A percentile compares a stretch with the other conserved stretches of the same genome.
These are phyloP conservation scores for Wallemia ichthyophaga DNA, from an alignment of 1,284 basidiomycete species.

Conservation along the genomic window DNA sequence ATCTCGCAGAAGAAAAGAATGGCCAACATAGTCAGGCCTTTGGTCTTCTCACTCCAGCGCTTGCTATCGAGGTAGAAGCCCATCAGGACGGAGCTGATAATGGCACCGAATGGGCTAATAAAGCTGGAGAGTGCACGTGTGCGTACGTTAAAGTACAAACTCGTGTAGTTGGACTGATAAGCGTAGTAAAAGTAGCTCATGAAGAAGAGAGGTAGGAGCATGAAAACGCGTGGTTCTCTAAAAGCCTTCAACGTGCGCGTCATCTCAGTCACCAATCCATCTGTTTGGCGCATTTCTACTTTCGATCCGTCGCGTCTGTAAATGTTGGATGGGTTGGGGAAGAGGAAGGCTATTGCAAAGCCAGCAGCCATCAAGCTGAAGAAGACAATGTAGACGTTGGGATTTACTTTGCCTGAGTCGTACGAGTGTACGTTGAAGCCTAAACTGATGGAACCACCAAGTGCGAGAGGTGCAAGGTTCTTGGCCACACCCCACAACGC, in stretches of 20 bases:
- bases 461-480: constrained; percentile 10
- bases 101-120: constrained; percentile 5
- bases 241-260: constrained; percentile 8
- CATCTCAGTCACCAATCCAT: constrained; percentile 7
- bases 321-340: constrained; percentile 5
- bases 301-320: constrained; percentile 9
- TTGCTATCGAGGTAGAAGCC: constrained; percentile 9
- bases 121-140: constrained; percentile 11
- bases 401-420: constrained; percentile 2
- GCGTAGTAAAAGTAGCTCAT: constrained; percentile 6
- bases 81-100: background rate
- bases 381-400: constrained; percentile 9
- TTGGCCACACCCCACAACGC: constrained; percentile 12
- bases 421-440: constrained; percentile 9
- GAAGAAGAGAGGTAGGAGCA: constrained; percentile 11
- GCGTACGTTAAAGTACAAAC: constrained; percentile 11
- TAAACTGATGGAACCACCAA: constrained; percentile 14
- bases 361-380: constrained; percentile 12
- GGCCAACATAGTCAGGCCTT: constrained; percentile 9
- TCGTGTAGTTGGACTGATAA: constrained; percentile 10
- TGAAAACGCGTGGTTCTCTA: constrained; percentile 7
- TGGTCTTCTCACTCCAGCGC: constrained; percentile 8
- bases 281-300: constrained; percentile 5
- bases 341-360: constrained; percentile 8
- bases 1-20: constrained; percentile 8